phyloP scores from a whole-genome alignment of 73 alveolate genomes.

The Paramecium sonneborni region DNA sequence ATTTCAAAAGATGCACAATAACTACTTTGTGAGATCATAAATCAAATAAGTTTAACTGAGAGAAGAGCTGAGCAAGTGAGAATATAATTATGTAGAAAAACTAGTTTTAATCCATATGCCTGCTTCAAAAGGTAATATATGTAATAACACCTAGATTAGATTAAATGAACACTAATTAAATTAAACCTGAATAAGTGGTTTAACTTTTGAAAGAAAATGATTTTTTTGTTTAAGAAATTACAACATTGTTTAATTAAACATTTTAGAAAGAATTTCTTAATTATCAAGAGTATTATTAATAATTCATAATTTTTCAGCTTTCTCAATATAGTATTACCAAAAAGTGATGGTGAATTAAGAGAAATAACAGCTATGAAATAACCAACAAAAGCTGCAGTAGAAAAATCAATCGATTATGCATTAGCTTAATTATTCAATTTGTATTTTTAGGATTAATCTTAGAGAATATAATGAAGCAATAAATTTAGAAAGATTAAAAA shows the following conservation, averaged over 20 bases:
- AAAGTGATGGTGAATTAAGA: slow-evolving; percentile 19
- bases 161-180: background rate
- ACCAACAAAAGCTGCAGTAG: background rate
- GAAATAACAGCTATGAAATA: slow-evolving; percentile 50
- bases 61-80: background rate
- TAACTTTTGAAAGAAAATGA: slow-evolving; percentile 23
- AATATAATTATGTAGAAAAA: slow-evolving; percentile 41
- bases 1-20: slow-evolving; percentile 13
- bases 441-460: background rate
- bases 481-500: slow-evolving; percentile 43
- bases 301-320: background rate
- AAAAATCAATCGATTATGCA: background rate
- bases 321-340: background rate
- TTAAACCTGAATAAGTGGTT: background rate
- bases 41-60: slow-evolving; percentile 4
- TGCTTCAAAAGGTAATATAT: background rate
- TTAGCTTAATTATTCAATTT: slow-evolving; percentile 37
- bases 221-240: background rate
- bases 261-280: background rate
- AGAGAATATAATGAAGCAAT: slow-evolving; percentile 1
- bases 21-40: slow-evolving; percentile 11
- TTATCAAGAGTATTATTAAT: slow-evolving; percentile 20
- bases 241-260: background rate
- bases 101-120: slow-evolving; percentile 25
- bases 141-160: background rate